Base-by-base conservation (phyloP, 768 basidiomycete genomes). In the Calvatia gigantea region DNA sequence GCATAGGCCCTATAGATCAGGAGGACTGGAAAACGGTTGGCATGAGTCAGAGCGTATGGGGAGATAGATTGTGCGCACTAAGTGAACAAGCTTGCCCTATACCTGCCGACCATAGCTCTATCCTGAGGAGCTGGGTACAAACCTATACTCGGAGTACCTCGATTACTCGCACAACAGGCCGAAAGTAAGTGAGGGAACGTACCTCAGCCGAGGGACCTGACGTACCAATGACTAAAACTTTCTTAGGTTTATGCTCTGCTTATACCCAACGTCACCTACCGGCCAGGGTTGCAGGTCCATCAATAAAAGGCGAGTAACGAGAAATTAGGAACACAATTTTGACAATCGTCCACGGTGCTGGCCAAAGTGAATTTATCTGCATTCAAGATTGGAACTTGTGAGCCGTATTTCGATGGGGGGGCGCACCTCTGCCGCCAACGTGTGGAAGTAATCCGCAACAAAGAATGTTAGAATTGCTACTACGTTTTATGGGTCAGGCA, bases 281-380 rank as follows among this genome's bases (percentile, higher is more conserved):
- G 8, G 29, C 17, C 19, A 51, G 27, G 15, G 25, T 23, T 12
- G 29, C 17, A 17, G 15, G 23, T 1, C 37, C 35, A 17, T 51
- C 27, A 14, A 39, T 21, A n/a, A 51, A 51, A 11, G 50, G 50
- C 1, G 50, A 51, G 23, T 51, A 51, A n/a, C 50, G 50, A 12
- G 19, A 39, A 38, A 28, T 17, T 19, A 51, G 11, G 38, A 41
- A 51, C 4, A 41, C 27, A 15, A 39, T 21, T 11, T 51, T 51
- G 23, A 41, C 21, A n/a, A 39, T 4, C 17, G 50, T 51, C 50
- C 50, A 51, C 1, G 37, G 37, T 19, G 50, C 11, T 8, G 37
- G 37, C 50, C 50, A 51, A 27, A 51, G 8, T 7, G 29, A 29
- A 27, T 39, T 51, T 27, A 51, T 51, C 50, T 51, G 29, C 12